phyloP scores from a whole-genome alignment of 768 basidiomycete species.

The Thelephora aurantiotincta region DNA sequence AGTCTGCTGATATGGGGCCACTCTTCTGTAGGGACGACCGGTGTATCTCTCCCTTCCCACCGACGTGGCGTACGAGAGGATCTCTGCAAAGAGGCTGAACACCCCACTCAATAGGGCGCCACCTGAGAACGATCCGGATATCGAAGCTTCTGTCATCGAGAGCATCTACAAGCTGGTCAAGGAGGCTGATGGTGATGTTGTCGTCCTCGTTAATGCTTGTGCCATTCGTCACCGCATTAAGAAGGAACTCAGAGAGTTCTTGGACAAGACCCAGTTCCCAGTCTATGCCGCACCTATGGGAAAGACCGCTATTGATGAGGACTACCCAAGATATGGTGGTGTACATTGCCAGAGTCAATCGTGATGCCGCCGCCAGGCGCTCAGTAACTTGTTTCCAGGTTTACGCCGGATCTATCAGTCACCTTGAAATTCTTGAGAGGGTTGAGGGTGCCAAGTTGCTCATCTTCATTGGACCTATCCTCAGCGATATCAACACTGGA shows the following conservation, averaged over 20 bases:
- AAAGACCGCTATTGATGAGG: conserved; percentile 62
- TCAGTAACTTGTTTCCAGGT: conserved; percentile 28
- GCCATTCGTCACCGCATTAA: conserved; percentile 56
- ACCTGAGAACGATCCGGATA: conserved; percentile 38
- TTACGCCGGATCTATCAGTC: conserved; percentile 59
- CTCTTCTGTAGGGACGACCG: conserved; percentile 49
- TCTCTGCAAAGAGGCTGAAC: conserved; percentile 49
- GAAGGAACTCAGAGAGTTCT: conserved; percentile 46
- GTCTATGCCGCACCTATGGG: conserved; percentile 75
- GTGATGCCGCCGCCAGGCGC: too few relatives aligned
- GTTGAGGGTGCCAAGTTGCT: conserved; percentile 68
- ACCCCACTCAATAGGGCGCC: conserved; percentile 37
- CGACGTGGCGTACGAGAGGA: conserved; percentile 57
- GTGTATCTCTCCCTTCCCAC: conserved; percentile 82
- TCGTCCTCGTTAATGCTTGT: conserved; percentile 76
- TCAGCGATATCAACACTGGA: conserved; percentile 80
- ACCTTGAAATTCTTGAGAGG: conserved; percentile 49
- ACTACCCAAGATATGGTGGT: conserved; percentile 62
- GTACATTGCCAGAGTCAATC: too few relatives aligned
- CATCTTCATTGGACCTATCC: conserved; percentile 55
- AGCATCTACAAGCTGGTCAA: conserved; percentile 55
- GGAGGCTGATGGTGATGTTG: conserved; percentile 43
- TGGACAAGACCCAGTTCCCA: conserved; percentile 51
- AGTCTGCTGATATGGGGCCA: background rate
- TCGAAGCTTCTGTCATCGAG: conserved; percentile 58